Evolutionary conservation across 1,139 yeast species (phyloP), one percentile per base, ranked within the genome.

Genomic region (Debaryomyces sp.): DNA sequence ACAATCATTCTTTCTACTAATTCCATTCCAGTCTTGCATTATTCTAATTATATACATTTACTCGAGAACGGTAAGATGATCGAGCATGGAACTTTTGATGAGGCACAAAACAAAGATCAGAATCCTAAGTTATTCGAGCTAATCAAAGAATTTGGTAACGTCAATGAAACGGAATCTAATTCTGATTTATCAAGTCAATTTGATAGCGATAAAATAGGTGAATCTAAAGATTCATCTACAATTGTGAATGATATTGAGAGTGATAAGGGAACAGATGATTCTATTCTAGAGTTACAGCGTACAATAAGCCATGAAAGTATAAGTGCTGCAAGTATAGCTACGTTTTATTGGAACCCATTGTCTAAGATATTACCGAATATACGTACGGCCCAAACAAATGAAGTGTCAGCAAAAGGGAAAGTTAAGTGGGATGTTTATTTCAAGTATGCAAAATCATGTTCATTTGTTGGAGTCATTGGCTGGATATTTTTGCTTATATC

Each of bases 1-100:
- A 71, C 78, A 0, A 61, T 64, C 6, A 59, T 73, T 13, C 62
- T 73, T 29, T 73, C 75, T 13, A 73, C 78, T 1, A 73, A 73
- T 50, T 67, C 73, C 2, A 68, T 73, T 5, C 57, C 65, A 5
- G 75, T 72, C 3, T 65, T 73, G 46, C 64, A 61, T 36, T 61
- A 63, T 43, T 67, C 77, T 8, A 60, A 66, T 41, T 59, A 61
- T 30, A 67, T 73, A 35, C 55, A 58, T 22, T 58, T 71, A 37
- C 53, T 73, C 9, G 61, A 63, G 30, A 54, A 55, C 6, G 72
- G 72, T 0, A 52, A 52, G 15, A 63, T 73, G 4, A 54, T 54
- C 7, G 78, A 73, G 50, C 59, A 67, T 30, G 79, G 79, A 10
- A 61, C 60, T 21, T 70, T 56, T 50, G 61, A 62, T 8, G 55